phyloP scores from a whole-genome alignment of 2,329 filamentous ascomycete genomes.

The Aspergillus brasiliensis region DNA sequence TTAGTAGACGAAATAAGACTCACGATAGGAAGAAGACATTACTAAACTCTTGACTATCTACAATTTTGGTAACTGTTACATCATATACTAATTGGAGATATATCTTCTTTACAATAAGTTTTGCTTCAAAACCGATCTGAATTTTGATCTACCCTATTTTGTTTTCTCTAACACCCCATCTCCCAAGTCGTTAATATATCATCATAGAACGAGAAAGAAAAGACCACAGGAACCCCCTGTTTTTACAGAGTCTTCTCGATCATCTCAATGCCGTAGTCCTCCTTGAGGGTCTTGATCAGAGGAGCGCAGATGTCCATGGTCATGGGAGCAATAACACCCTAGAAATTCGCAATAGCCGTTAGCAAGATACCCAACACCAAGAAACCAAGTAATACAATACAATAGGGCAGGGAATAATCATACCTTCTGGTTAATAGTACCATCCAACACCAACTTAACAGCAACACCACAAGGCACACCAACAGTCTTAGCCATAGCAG shows the following conservation, averaged over 20 bases:
- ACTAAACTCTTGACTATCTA: neutral
- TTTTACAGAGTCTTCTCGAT: conserved; percentile 63
- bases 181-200: conserved; percentile 2
- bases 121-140: neutral
- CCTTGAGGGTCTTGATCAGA: conserved; percentile 75
- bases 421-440: conserved; percentile 67
- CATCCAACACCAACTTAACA: conserved; percentile 75
- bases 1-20: neutral
- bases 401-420: neutral
- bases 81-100: neutral
- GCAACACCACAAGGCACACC: conserved; percentile 75
- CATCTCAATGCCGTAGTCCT: conserved; percentile 72
- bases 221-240: neutral
- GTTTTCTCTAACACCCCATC: neutral
- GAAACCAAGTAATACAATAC: neutral
- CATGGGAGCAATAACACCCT: conserved; percentile 76
- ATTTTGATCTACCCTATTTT: neutral
- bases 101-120: neutral
- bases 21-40: neutral
- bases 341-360: neutral
- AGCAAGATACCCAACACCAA: neutral
- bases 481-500: conserved; percentile 80
- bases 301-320: conserved; percentile 69
- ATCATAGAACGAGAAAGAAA: neutral
- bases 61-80: neutral